These are phyloP conservation scores for Trichosporon inkin DNA, from an alignment of 1,284 basidiomycete genomes.

Conservation along the genomic window DNA sequence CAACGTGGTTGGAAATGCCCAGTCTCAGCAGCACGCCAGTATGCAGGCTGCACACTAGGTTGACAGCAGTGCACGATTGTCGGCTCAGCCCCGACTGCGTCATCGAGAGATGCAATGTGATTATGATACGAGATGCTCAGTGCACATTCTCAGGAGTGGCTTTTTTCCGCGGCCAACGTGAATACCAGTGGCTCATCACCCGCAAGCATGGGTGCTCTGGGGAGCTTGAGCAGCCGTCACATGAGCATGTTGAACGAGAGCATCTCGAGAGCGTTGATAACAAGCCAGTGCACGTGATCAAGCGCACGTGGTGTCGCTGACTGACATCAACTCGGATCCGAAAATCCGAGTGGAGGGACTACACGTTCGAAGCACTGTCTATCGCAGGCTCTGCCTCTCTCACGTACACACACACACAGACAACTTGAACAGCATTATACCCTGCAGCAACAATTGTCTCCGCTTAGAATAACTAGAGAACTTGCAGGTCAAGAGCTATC, in stretches of 20 bases:
- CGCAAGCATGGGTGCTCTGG: too few relatives aligned
- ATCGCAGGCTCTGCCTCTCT: neutral
- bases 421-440: neutral
- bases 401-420: neutral
- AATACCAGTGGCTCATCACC: too few relatives aligned
- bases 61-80: neutral
- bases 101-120: conserved; percentile 7
- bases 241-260: too few relatives aligned
- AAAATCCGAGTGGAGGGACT: neutral
- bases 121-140: neutral
- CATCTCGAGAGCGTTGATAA: neutral
- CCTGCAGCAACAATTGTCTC: neutral
- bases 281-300: neutral
- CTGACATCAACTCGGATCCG: conserved; percentile 2
- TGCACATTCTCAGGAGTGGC: neutral
- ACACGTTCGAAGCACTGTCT: conserved; percentile 4
- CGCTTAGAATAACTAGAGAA: neutral
- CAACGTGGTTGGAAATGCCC: conserved; percentile 13
- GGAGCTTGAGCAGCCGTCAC: too few relatives aligned
- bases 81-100: conserved; percentile 5
- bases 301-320: neutral
- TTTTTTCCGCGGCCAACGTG: too few relatives aligned
- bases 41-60: conserved; percentile 23
- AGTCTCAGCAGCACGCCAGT: conserved; percentile 19
- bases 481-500: neutral